phyloP scores from a whole-genome alignment of 257 asterid species.

The Penstemon davidsonii region DNA sequence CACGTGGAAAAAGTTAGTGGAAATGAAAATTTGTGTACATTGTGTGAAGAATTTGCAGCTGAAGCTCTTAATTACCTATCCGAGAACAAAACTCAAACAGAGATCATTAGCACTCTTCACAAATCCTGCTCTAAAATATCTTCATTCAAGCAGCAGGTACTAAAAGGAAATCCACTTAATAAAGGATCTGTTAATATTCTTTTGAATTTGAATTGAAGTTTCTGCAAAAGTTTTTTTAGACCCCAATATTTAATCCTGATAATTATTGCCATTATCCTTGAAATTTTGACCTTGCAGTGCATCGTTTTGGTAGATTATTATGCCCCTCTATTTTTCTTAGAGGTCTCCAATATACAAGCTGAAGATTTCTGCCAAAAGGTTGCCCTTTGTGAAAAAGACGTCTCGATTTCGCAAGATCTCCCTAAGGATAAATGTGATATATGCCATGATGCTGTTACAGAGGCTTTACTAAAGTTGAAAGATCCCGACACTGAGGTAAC shows the following conservation, averaged over 20 bases:
- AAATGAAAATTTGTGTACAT: conserved; percentile 49
- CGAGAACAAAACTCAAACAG: conserved; percentile 66
- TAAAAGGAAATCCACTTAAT: conserved; percentile 7
- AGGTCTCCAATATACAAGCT: conserved; percentile 56
- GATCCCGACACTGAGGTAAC: conserved; percentile 91
- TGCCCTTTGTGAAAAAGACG: conserved; percentile 53
- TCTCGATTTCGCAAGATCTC: conserved; percentile 35
- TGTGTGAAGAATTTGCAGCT: conserved; percentile 71
- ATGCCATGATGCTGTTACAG: conserved; percentile 70
- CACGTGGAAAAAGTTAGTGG: conserved; percentile 36
- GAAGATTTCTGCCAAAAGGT: conserved; percentile 60
- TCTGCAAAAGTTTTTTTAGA: conserved; percentile 9
- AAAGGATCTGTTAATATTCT: not conserved
- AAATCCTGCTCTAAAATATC: conserved; percentile 69
- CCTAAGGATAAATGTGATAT: conserved; percentile 63
- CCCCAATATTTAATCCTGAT: conserved; percentile 9
- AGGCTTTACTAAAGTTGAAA: conserved; percentile 70
- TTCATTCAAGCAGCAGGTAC: conserved; percentile 72
- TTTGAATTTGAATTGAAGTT: conserved; percentile 6
- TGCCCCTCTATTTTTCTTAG: conserved; percentile 80
- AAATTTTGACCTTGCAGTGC: conserved; percentile 56
- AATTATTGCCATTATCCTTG: conserved; percentile 17
- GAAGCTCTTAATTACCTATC: conserved; percentile 67
- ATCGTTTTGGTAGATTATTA: conserved; percentile 76
- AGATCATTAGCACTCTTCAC: conserved; percentile 65